phyloP scores from a whole-genome alignment of 768 basidiomycete species.

The Mycena sanguinolenta region DNA sequence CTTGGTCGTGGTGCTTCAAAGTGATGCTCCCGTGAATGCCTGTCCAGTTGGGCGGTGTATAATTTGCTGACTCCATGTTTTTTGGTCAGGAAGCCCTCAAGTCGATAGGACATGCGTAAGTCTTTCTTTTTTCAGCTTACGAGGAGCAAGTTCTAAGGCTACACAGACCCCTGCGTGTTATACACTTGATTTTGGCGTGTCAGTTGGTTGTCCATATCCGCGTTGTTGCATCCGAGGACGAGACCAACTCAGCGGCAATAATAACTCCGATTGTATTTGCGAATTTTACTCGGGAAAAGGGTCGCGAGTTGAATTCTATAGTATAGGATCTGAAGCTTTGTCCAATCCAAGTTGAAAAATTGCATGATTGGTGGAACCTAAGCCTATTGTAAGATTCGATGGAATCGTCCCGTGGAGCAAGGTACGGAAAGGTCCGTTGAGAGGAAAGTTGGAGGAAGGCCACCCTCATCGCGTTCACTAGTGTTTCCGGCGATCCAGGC shows the following conservation, averaged over 20 bases:
- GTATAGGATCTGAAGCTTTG: too few species aligned
- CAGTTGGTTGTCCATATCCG: conserved; percentile 28
- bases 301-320: too few species aligned
- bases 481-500: too few species aligned
- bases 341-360: too few species aligned
- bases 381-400: too few species aligned
- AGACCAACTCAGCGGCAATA: not conserved
- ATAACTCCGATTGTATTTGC: conserved; percentile 17
- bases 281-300: not conserved
- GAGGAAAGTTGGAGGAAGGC: too few species aligned
- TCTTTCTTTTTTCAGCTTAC: not conserved
- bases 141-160: not conserved
- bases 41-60: not conserved
- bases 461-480: too few species aligned
- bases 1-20: conserved; percentile 5
- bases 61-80: not conserved
- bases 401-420: too few species aligned
- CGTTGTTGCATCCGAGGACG: conserved; percentile 7
- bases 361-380: too few species aligned
- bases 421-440: too few species aligned
- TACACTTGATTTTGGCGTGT: conserved; percentile 25
- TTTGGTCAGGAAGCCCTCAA: conserved; percentile 10
- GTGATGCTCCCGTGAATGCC: not conserved
- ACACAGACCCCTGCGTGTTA: conserved; percentile 20
- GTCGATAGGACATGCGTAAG: conserved; percentile 8